Percentiles rank a stretch among this genome's conserved stretches.
These are phyloP conservation scores for Phytophthora lateralis DNA, from an alignment of 352 stramenopile genomes.

Conservation along the genomic window DNA sequence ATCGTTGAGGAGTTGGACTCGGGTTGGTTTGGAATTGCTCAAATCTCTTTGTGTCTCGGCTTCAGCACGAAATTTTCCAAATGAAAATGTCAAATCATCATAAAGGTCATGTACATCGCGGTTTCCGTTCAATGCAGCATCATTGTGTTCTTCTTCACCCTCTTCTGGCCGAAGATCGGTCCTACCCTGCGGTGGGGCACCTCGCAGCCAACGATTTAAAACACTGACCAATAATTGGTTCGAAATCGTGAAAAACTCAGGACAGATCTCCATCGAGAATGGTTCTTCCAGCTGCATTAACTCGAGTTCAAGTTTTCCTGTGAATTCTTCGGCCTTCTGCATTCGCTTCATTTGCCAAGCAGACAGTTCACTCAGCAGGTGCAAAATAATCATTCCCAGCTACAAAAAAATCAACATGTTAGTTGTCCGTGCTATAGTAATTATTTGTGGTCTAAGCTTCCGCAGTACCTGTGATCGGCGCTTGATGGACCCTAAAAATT, in stretches of 20 bases:
- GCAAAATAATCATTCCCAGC: constrained; percentile 75
- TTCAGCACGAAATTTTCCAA: constrained; percentile 19
- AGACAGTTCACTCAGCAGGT: constrained; percentile 78
- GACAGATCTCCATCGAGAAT: constrained; percentile 83
- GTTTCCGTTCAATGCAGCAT: constrained; percentile 10
- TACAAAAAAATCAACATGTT: constrained; percentile 32
- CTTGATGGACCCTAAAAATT: constrained; percentile 54
- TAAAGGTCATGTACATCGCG: constrained; percentile 28
- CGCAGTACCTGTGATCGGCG: constrained; percentile 69
- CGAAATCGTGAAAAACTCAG: constrained; percentile 76
- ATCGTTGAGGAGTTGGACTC: constrained; percentile 2
- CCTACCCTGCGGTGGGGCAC: constrained; percentile 9
- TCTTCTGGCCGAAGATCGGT: constrained; percentile 13
- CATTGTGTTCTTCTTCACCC: constrained; percentile 32
- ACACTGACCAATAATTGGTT: constrained; percentile 65
- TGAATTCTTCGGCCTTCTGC: constrained; percentile 85
- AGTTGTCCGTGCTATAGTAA: constrained; percentile 1
- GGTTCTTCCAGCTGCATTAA: constrained; percentile 81
- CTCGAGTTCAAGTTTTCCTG: constrained; percentile 69
- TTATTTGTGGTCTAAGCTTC: background rate
- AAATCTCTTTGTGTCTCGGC: background rate
- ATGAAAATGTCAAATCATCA: constrained; percentile 29
- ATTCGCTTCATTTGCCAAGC: constrained; percentile 91
- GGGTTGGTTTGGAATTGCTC: constrained; percentile 2
- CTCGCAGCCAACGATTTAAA: constrained; percentile 63